Conservation (phyloP, 805 yeast species). For the Vanderwaltozyma yarrowii region DNA sequence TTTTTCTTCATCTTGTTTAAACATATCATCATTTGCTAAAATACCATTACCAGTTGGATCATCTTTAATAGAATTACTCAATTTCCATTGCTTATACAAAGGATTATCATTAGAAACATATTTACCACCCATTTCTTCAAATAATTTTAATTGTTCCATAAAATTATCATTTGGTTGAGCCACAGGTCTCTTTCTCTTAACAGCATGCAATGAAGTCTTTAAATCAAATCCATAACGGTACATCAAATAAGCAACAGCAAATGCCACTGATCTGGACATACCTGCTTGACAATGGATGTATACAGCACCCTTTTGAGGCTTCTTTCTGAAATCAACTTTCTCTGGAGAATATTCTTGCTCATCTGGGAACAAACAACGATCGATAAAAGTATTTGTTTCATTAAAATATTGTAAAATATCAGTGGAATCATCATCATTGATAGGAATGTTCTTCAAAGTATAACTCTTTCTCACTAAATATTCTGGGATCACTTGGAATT, state of each 20-base stretch:
- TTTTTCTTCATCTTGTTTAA: constrained; percentile 23
- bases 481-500: constrained; percentile 48
- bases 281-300: constrained; percentile 85
- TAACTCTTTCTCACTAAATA: constrained; percentile 37
- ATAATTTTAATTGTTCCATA: constrained; percentile 58
- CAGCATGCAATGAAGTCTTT: constrained; percentile 62
- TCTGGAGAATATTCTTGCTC: constrained; percentile 26
- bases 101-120: constrained; percentile 19
- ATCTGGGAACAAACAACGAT: constrained; percentile 44
- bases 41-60: constrained; percentile 35
- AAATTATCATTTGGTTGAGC: constrained; percentile 71
- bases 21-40: constrained; percentile 24
- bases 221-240: constrained; percentile 49
- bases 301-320: constrained; percentile 36
- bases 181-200: constrained; percentile 49
- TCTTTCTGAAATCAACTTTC: constrained; percentile 22
- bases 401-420: constrained; percentile 56
- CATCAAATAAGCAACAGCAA: constrained; percentile 85
- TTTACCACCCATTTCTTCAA: constrained; percentile 35
- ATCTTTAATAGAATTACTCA: constrained; percentile 28
- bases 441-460: constrained; percentile 46
- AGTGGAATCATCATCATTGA: constrained; percentile 62
- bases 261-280: constrained; percentile 80
- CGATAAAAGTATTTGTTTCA: constrained; percentile 58
- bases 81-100: constrained; percentile 36